Conservation (phyloP, 1,284 basidiomycete species). For the Naganishia albida region DNA sequence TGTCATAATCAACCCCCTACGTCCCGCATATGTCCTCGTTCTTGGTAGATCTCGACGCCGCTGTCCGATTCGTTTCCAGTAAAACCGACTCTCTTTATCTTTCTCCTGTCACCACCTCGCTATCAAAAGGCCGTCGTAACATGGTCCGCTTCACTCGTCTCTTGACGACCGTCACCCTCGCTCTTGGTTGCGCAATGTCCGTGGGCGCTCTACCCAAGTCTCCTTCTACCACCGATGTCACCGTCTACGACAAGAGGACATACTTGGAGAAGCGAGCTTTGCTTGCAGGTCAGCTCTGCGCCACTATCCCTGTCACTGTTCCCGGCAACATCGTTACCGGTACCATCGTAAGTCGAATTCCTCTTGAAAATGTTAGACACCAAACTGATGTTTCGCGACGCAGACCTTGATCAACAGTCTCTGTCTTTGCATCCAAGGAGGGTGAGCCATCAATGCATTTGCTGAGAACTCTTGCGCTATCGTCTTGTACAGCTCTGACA, state of each 20-base stretch:
- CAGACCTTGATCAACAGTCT: conserved; percentile 7
- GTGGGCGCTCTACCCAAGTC: neutral
- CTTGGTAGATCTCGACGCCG: neutral
- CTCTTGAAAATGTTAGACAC: neutral
- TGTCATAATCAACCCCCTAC: neutral
- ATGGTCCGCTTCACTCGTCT: conserved; percentile 11
- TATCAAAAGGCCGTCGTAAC: neutral
- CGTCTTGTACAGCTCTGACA: too few relatives aligned
- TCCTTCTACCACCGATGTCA: neutral
- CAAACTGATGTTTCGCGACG: neutral
- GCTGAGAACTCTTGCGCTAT: too few relatives aligned
- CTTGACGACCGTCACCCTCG: neutral
- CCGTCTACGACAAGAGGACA: conserved; percentile 13
- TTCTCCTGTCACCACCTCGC: neutral
- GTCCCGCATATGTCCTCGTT: neutral
- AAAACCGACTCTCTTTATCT: neutral
- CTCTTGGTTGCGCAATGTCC: neutral
- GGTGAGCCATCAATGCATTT: neutral
- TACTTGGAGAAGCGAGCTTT: conserved; percentile 15
- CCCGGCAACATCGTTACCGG: conserved; percentile 5
- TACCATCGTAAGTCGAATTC: neutral
- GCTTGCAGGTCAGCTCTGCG: conserved; percentile 4
- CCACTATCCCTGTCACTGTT: conserved; percentile 1
- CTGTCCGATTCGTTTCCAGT: neutral
- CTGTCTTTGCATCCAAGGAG: conserved; percentile 20